phyloP scores from a whole-genome alignment of 495 filamentous ascomycete genomes.

The Penicillium antarcticum region DNA sequence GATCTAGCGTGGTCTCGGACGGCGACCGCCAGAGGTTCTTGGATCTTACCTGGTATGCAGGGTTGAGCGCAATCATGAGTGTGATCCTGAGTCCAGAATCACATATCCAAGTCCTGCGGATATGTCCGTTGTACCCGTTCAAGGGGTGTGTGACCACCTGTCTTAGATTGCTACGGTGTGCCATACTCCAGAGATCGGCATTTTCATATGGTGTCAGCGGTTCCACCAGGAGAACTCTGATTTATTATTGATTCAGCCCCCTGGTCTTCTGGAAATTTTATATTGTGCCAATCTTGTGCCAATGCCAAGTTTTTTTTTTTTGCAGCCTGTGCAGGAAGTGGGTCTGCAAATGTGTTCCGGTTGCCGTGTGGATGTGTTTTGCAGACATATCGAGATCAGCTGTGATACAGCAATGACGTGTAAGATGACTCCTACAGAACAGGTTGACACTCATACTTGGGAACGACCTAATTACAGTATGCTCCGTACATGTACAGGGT shows the following conservation, averaged over 20 bases:
- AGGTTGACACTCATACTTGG: too few relatives aligned
- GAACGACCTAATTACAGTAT: too few relatives aligned
- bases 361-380: constrained; percentile 17
- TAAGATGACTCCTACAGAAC: neutral
- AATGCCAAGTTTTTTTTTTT: neutral
- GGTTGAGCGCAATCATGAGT: neutral
- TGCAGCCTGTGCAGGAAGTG: constrained; percentile 25
- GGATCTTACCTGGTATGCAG: constrained; percentile 13
- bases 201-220: constrained; percentile 17
- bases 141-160: neutral
- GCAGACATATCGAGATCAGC: constrained; percentile 7
- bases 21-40: constrained; percentile 14
- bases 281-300: neutral
- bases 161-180: constrained; percentile 10
- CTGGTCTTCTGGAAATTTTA: constrained; percentile 25
- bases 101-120: neutral
- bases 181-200: constrained; percentile 26
- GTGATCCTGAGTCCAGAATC: neutral
- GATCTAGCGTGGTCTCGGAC: constrained; percentile 17
- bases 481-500: too few relatives aligned
- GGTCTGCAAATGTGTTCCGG: constrained; percentile 22
- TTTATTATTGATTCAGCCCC: constrained; percentile 3
- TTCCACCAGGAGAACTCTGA: constrained; percentile 11
- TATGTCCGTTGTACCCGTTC: neutral
- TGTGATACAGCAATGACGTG: neutral